Percentiles rank a stretch among this genome's conserved stretches.
phyloP scores from a whole-genome alignment of 1,284 basidiomycete species.

The Mycosarcoma maydis region DNA sequence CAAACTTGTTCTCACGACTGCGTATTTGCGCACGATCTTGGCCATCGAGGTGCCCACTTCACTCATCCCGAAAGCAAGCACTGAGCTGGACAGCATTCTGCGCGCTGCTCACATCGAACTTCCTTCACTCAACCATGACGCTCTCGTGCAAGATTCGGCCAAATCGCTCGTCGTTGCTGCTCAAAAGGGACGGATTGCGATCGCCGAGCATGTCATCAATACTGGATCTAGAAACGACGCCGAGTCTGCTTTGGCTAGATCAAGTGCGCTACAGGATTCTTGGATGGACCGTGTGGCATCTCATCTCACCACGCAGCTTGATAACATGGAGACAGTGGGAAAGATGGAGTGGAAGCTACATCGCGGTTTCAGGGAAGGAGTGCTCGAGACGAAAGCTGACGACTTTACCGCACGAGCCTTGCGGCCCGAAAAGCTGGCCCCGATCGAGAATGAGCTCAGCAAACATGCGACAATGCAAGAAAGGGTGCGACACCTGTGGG shows the following conservation, averaged over 20 bases:
- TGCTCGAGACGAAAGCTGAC: constrained; percentile 1
- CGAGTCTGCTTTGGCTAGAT: not conserved
- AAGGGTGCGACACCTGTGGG: not conserved
- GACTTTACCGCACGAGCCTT: not conserved
- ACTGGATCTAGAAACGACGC: not conserved
- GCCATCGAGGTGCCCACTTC: constrained; percentile 2
- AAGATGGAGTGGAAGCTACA: constrained; percentile 13
- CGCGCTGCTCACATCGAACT: not conserved
- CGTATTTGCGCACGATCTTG: not conserved
- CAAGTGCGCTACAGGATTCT: constrained; percentile 12
- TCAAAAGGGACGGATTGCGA: constrained; percentile 17
- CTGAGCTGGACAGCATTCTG: constrained; percentile 8
- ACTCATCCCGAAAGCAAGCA: not conserved
- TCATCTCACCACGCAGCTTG: constrained; percentile 7
- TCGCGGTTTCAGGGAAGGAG: constrained; percentile 7
- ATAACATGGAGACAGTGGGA: not conserved
- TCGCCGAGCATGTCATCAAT: constrained; percentile 8
- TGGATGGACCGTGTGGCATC: constrained; percentile 6
- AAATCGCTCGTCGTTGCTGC: constrained; percentile 4
- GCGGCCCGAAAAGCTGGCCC: not conserved
- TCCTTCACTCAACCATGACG: not conserved
- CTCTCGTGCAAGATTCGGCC: not conserved
- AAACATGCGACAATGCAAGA: not conserved
- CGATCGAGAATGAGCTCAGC: not conserved
- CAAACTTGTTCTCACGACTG: not conserved